A percentile compares a stretch with the other conserved stretches of the same genome.
Evolutionary conservation across 129 eudicot species (phyloP).

Genomic region (Glebionis coronaria): DNA sequence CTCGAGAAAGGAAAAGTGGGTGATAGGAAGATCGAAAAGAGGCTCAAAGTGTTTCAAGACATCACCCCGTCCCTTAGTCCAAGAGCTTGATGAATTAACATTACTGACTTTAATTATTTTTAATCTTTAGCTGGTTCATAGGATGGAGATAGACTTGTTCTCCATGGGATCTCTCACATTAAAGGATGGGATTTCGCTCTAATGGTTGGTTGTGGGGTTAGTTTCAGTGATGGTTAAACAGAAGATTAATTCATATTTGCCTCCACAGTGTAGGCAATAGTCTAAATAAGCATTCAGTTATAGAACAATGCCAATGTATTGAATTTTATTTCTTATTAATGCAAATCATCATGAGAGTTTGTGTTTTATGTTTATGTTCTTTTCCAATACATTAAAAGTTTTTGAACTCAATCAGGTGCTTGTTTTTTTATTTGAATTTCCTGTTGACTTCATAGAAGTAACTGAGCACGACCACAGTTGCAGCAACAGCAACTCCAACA

Average conservation of each 20-base stretch:
- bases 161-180: constrained; percentile 30
- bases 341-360: constrained; percentile 11
- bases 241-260: constrained; percentile 20
- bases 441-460: constrained; percentile 51
- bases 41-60: constrained; percentile 92
- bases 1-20: constrained; percentile 27
- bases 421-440: constrained; percentile 29
- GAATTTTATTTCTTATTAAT: constrained; percentile 26
- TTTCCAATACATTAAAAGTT: constrained; percentile 7
- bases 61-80: constrained; percentile 81
- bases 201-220: neutral
- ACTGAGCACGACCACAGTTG: constrained; percentile 55
- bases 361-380: constrained; percentile 8
- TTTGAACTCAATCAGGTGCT: constrained; percentile 7
- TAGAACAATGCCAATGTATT: constrained; percentile 20
- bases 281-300: constrained; percentile 18
- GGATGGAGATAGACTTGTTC: constrained; percentile 97
- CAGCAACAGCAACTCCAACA: constrained; percentile 60
- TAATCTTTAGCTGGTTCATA: constrained; percentile 7
- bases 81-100: constrained; percentile 40
- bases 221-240: neutral
- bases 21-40: constrained; percentile 55
- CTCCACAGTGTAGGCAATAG: constrained; percentile 26
- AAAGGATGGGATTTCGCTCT: neutral
- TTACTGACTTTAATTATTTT: constrained; percentile 25